phyloP scores from a whole-genome alignment of 768 basidiomycete genomes.

The Daedalea quercina region DNA sequence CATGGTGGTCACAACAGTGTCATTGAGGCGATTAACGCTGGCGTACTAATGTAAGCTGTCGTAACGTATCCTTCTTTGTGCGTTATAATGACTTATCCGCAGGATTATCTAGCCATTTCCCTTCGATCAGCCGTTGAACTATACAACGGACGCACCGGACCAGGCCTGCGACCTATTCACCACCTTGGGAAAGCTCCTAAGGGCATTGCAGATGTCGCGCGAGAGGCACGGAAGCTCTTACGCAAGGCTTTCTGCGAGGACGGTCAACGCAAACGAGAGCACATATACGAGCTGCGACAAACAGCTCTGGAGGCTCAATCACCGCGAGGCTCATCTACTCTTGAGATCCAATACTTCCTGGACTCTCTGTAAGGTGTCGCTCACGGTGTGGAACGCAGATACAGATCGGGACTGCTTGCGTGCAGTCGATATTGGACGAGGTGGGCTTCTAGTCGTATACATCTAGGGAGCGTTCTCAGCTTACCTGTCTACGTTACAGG shows the following conservation, averaged over 20 bases:
- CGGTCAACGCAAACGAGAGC: constrained; percentile 18
- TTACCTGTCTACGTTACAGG: too few species aligned
- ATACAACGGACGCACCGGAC: constrained; percentile 18
- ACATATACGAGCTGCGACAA: constrained; percentile 6
- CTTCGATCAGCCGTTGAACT: constrained; percentile 1
- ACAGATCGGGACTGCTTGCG: too few species aligned
- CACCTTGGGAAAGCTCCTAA: constrained; percentile 11
- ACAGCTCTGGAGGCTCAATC: neutral
- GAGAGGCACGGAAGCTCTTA: constrained; percentile 10
- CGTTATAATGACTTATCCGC: neutral
- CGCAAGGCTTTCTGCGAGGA: constrained; percentile 16
- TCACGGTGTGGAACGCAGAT: too few species aligned
- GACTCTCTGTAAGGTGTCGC: too few species aligned
- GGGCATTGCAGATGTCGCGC: constrained; percentile 17
- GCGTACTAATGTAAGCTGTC: constrained; percentile 14
- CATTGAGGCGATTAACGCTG: constrained; percentile 12
- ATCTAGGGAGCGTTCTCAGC: too few species aligned
- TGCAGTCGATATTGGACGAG: too few species aligned
- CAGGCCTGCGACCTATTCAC: constrained; percentile 10
- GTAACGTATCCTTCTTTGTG: neutral
- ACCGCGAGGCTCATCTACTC: neutral
- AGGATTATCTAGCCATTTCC: neutral
- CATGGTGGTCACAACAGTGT: constrained; percentile 13
- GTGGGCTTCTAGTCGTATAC: too few species aligned
- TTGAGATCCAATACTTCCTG: too few species aligned